A percentile compares a stretch with the other conserved stretches of the same genome.
Conservation (phyloP, 2,329 filamentous ascomycete genomes). For the Cladosporium austrohemisphaericum region DNA sequence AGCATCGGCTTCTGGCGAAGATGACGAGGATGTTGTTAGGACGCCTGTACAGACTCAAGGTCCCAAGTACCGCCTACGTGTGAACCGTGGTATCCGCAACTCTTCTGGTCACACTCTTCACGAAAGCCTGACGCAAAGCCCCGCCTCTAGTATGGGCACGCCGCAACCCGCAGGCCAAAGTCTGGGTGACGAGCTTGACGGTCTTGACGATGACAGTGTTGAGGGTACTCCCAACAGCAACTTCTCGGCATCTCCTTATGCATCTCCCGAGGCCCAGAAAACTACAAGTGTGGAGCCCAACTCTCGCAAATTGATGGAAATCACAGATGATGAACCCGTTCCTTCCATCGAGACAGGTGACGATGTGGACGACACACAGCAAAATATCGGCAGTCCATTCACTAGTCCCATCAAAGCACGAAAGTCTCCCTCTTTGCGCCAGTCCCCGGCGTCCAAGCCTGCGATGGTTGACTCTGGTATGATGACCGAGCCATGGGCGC, state of each 20-base stretch:
- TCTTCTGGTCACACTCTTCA: slow-evolving; percentile 30
- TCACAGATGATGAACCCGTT: slow-evolving; percentile 18
- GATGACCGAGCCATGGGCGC: slow-evolving; percentile 60
- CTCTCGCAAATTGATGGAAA: not conserved
- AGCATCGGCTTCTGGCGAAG: slow-evolving; percentile 79
- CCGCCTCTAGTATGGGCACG: slow-evolving; percentile 34
- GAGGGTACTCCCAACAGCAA: slow-evolving; percentile 32
- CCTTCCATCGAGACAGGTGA: slow-evolving; percentile 18
- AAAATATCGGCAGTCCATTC: slow-evolving; percentile 16
- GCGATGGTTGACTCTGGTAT: slow-evolving; percentile 58
- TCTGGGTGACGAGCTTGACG: slow-evolving; percentile 84
- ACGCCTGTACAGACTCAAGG: slow-evolving; percentile 64
- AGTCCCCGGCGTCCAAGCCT: slow-evolving; percentile 17
- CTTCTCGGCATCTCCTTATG: slow-evolving; percentile 49
- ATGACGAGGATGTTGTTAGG: slow-evolving; percentile 54
- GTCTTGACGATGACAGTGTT: slow-evolving; percentile 71
- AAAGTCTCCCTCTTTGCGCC: slow-evolving; percentile 14
- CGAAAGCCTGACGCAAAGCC: slow-evolving; percentile 33
- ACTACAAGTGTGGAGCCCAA: slow-evolving; percentile 5
- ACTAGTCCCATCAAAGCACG: slow-evolving; percentile 14
- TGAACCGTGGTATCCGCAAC: slow-evolving; percentile 56
- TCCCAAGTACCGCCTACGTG: slow-evolving; percentile 66
- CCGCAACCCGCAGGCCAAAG: slow-evolving; percentile 63
- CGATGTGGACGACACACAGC: slow-evolving; percentile 10
- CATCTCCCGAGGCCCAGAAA: slow-evolving; percentile 15